phyloP scores from a whole-genome alignment of 2,329 filamentous ascomycete species.

The Xylaria sp. region DNA sequence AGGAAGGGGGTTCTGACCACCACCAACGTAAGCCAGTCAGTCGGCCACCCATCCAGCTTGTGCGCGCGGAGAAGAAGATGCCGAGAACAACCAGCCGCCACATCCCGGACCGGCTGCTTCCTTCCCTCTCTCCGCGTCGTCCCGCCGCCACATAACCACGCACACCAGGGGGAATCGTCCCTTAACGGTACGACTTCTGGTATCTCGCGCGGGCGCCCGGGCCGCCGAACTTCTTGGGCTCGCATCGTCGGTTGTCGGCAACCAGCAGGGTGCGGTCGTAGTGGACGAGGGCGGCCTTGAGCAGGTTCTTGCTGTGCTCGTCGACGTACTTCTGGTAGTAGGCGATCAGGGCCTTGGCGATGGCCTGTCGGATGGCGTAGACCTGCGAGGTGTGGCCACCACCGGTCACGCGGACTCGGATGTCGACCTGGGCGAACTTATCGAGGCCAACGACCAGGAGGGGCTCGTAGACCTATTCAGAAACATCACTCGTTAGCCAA shows the following conservation, averaged over 20 bases:
- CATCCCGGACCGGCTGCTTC: slow-evolving; percentile 32
- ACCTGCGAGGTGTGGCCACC: slow-evolving; percentile 98
- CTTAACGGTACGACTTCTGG: slow-evolving; percentile 99
- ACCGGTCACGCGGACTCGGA: slow-evolving; percentile 92
- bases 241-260: slow-evolving; percentile 97
- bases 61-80: slow-evolving; percentile 26
- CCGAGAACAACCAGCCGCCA: slow-evolving; percentile 25
- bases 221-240: slow-evolving; percentile 98
- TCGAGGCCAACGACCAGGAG: slow-evolving; percentile 95
- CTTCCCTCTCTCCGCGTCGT: slow-evolving; percentile 19
- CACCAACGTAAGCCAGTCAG: slow-evolving; percentile 33
- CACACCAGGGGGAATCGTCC: slow-evolving; percentile 9
- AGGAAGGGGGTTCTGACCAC: slow-evolving; percentile 38
- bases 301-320: slow-evolving; percentile 99
- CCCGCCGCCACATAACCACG: slow-evolving; percentile 17
- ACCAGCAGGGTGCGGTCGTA: slow-evolving; percentile 98
- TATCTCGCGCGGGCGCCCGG: slow-evolving; percentile 92
- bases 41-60: slow-evolving; percentile 24
- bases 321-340: slow-evolving; percentile 99
- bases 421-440: slow-evolving; percentile 96
- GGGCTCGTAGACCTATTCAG: slow-evolving; percentile 87
- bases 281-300: slow-evolving; percentile 94
- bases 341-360: slow-evolving; percentile 94
- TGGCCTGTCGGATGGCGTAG: slow-evolving; percentile 98
- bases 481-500: slow-evolving; percentile 9